A percentile compares a stretch with the other conserved stretches of the same genome.
Evolutionary conservation across 148 eudicot genomes (phyloP).

Genomic region (Euryodendron excelsum): DNA sequence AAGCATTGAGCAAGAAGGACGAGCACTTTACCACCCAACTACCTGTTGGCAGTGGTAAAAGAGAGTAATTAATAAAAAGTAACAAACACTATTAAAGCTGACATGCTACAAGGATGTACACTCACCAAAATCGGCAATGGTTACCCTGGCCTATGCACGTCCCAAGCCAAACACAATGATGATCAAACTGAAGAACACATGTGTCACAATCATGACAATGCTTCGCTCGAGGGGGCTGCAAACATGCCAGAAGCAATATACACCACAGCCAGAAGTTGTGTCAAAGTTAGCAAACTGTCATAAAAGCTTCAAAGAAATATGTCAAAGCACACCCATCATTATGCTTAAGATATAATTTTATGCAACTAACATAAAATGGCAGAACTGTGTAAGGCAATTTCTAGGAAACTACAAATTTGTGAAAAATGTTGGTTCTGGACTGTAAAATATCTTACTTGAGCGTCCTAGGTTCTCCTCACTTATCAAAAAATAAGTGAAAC

Average conservation of each 20-base stretch:
- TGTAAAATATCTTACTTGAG: background rate
- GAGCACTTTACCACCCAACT: background rate
- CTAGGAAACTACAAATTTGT: background rate
- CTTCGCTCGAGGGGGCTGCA: slow-evolving; percentile 97
- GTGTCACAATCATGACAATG: slow-evolving; percentile 97
- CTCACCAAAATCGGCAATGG: slow-evolving; percentile 96
- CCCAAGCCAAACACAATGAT: slow-evolving; percentile 99
- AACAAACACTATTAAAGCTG: background rate
- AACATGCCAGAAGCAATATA: slow-evolving; percentile 15
- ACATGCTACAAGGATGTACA: slow-evolving; percentile 7
- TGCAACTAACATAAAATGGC: background rate
- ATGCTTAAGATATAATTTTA: background rate
- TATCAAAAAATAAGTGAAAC: background rate
- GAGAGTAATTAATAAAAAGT: background rate
- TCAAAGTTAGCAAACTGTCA: background rate
- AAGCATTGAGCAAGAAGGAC: background rate
- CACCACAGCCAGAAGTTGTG: background rate
- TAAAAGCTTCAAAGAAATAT: background rate
- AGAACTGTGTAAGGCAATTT: background rate
- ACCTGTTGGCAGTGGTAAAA: background rate
- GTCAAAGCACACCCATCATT: background rate
- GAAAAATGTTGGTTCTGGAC: background rate
- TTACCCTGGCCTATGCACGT: slow-evolving; percentile 94
- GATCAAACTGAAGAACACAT: slow-evolving; percentile 98
- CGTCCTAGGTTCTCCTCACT: background rate